Evolutionary conservation across 2,329 filamentous ascomycete genomes (phyloP).

Genomic region (Aspergillus quadrilineatus): DNA sequence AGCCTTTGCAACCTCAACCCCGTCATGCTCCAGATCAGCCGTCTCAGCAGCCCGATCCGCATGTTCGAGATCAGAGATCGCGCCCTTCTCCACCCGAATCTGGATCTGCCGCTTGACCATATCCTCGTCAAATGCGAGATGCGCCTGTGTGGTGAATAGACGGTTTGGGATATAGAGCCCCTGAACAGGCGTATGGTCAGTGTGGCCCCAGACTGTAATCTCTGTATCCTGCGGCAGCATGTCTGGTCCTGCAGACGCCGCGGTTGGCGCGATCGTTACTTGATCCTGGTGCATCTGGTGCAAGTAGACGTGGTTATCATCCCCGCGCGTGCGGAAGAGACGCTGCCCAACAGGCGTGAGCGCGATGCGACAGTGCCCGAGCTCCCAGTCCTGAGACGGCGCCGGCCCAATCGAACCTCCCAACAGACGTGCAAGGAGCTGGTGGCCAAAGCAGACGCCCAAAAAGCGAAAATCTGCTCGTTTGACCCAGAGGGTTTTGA

Average conservation of each 20-base stretch:
- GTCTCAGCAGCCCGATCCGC: conserved; percentile 39
- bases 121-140: conserved; percentile 47
- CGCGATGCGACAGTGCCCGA: conserved; percentile 44
- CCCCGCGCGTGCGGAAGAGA: conserved; percentile 40
- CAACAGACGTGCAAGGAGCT: conserved; percentile 47
- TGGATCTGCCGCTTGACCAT: conserved; percentile 50
- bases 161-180: conserved; percentile 46
- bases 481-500: conserved; percentile 52
- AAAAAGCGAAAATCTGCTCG: conserved; percentile 53
- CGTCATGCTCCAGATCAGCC: conserved; percentile 42
- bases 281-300: conserved; percentile 49
- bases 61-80: conserved; percentile 28
- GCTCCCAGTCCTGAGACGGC: conserved; percentile 47
- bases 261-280: conserved; percentile 36
- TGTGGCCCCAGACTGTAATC: conserved; percentile 52
- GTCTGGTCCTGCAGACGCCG: conserved; percentile 16
- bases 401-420: conserved; percentile 41
- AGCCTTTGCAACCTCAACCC: conserved; percentile 34
- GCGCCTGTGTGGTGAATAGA: conserved; percentile 50
- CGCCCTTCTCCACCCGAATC: conserved; percentile 44
- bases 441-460: conserved; percentile 52
- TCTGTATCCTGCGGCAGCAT: conserved; percentile 43
- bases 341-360: conserved; percentile 42
- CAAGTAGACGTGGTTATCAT: conserved; percentile 37
- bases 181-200: conserved; percentile 47